Percentiles rank a stretch among this genome's conserved stretches.
Evolutionary conservation across 768 basidiomycete species (phyloP).

Genomic region (Tricholoma furcatifolium): DNA sequence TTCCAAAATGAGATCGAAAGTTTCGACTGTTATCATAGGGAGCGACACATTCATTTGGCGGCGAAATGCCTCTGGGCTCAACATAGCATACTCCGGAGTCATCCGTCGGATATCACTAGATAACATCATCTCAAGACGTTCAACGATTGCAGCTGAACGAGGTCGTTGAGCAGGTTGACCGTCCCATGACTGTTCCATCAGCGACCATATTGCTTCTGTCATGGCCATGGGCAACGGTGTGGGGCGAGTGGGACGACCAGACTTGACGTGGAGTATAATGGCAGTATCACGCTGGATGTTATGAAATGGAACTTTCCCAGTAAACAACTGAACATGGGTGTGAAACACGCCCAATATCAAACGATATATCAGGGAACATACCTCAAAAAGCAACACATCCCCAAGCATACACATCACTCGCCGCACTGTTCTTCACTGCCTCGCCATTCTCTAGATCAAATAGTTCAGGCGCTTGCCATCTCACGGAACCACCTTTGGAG

Average conservation of each 20-base stretch:
- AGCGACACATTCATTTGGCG: background rate
- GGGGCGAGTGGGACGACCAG: background rate
- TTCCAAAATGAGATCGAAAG: too few species aligned
- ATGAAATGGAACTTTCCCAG: background rate
- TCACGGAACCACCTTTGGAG: too few species aligned
- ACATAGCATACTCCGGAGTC: background rate
- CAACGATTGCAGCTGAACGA: background rate
- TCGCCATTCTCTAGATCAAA: background rate
- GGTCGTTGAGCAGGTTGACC: background rate
- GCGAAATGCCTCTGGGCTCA: too few species aligned
- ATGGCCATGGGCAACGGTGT: background rate
- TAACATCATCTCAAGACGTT: too few species aligned
- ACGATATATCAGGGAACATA: background rate
- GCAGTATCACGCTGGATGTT: background rate
- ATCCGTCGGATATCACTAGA: background rate
- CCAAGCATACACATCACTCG: background rate
- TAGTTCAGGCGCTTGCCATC: too few species aligned
- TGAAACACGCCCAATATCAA: too few species aligned
- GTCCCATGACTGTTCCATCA: too few species aligned
- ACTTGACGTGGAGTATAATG: background rate
- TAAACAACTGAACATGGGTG: background rate
- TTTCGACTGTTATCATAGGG: too few species aligned
- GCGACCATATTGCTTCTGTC: background rate
- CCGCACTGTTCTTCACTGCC: background rate
- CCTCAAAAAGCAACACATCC: conserved; percentile 3